These are phyloP conservation scores for Wickerhamomyces sp. DNA, from an alignment of 1,139 yeast genomes.

Conservation along the genomic window DNA sequence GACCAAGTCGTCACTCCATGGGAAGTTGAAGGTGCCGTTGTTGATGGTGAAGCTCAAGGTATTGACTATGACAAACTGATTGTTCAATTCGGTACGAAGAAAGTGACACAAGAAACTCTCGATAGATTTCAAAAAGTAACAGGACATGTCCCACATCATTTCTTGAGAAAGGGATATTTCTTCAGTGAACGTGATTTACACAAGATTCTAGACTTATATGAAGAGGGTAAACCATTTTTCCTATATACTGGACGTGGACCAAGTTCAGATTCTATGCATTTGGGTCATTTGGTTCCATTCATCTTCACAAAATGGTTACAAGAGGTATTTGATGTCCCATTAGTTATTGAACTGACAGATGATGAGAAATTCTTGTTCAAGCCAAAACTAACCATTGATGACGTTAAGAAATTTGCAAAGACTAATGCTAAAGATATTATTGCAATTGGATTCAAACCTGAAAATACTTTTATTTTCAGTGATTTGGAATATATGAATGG, in stretches of 20 bases:
- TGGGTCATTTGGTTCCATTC: conserved; percentile 97
- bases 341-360: conserved; percentile 92
- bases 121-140: conserved; percentile 74
- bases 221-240: conserved; percentile 92
- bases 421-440: conserved; percentile 92
- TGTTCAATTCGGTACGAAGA: conserved; percentile 80
- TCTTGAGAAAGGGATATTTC: conserved; percentile 85
- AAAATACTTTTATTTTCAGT: conserved; percentile 90
- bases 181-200: conserved; percentile 88
- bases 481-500: conserved; percentile 93
- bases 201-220: conserved; percentile 79
- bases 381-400: conserved; percentile 81
- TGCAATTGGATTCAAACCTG: conserved; percentile 91
- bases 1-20: conserved; percentile 90
- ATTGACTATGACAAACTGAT: conserved; percentile 90
- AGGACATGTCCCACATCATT: conserved; percentile 91
- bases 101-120: conserved; percentile 66
- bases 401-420: conserved; percentile 71
- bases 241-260: conserved; percentile 99
- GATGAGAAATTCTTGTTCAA: conserved; percentile 97
- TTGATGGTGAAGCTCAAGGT: conserved; percentile 82
- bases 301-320: conserved; percentile 96
- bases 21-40: conserved; percentile 99
- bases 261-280: conserved; percentile 88
- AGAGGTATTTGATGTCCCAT: conserved; percentile 95